Evolutionary conservation across 2,329 filamentous ascomycete genomes (phyloP), one percentile per base, ranked within the genome.

Genomic region (Ciborinia camelliae): DNA sequence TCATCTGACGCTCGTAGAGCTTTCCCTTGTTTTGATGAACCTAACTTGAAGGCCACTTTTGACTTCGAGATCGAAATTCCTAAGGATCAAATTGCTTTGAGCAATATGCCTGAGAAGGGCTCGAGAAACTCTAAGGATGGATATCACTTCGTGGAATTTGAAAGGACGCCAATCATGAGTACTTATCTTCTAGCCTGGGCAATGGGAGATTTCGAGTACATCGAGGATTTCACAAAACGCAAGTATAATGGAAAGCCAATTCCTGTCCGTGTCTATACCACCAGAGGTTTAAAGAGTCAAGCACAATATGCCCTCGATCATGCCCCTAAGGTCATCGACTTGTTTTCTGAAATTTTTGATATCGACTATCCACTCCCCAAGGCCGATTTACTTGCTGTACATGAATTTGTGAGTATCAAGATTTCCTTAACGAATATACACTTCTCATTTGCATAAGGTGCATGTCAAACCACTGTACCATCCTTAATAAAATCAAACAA

Each of bases 1-100:
- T 90, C 93, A 53, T 97, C 92, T 74, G 95, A 99, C 79, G 95
- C 95, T 67, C 89, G 95, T 69, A 85, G 93, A 70, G 94, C 95
- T 10, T 97, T 99, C 79, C 95, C 95, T 55, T 99, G 95, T 80
- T 98, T 98, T 74, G 95, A 99, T 75, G 95, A 99, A 80, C 95
- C 95, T 50, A 97, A 96, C 74, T 84, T 98, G 69, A 99, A 99
- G 80, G 92, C 95, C 14, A 94, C 92, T 2, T 98, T 97, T 74
- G 93, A 97, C 77, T 90, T 99, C 66, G 85, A 92, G 73, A 90
- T 99, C 68, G 94, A 98, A 79, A 85, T 97, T 54, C 94, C 95
- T 20, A 88, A 90, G 54, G 91, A 94, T 70, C 90, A 95, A 77
- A 88, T 92, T 48, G 95, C 92, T 18, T 82, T 98, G 53, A 96